A percentile compares a stretch with the other conserved stretches of the same genome.
phyloP scores from a whole-genome alignment of 176 grass and related monocot genomes.

The Tillandsia fasciculata region DNA sequence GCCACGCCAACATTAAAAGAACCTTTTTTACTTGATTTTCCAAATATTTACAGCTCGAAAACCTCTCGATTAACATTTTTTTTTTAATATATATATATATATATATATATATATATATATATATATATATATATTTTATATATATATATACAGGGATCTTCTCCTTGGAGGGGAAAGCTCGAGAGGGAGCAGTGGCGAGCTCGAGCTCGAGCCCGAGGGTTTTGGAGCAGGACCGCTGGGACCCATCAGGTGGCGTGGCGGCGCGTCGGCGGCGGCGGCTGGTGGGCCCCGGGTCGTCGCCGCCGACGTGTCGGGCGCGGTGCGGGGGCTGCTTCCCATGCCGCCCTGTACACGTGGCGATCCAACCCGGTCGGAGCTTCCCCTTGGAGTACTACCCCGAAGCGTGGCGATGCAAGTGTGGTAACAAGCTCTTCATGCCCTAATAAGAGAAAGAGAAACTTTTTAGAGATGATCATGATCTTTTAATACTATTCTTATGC shows the following conservation, averaged over 20 bases:
- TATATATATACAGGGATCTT: not conserved
- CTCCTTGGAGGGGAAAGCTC: not conserved
- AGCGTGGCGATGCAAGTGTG: constrained; percentile 83
- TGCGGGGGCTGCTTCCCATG: constrained; percentile 59
- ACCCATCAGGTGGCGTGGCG: not conserved
- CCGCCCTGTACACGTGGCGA: constrained; percentile 44
- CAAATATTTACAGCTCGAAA: too few species aligned
- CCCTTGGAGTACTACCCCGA: constrained; percentile 93
- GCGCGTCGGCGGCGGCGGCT: constrained; percentile 17
- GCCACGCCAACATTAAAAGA: not conserved
- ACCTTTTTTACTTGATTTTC: not conserved
- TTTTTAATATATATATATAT: too few species aligned
- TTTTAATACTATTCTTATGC: not conserved
- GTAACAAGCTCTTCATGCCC: constrained; percentile 70
- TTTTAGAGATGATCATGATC: not conserved
- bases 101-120: not conserved
- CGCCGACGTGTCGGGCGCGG: constrained; percentile 48
- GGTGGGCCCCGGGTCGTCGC: constrained; percentile 35
- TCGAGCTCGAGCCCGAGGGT: not conserved
- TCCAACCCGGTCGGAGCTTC: constrained; percentile 35
- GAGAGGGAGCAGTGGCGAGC: not conserved
- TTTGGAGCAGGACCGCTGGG: not conserved
- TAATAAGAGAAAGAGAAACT: constrained; percentile 9
- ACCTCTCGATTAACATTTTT: too few species aligned
- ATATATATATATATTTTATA: too few species aligned